These are phyloP conservation scores for Ophiostoma ulmi DNA, from an alignment of 2,329 filamentous ascomycete genomes.

Conservation along the genomic window DNA sequence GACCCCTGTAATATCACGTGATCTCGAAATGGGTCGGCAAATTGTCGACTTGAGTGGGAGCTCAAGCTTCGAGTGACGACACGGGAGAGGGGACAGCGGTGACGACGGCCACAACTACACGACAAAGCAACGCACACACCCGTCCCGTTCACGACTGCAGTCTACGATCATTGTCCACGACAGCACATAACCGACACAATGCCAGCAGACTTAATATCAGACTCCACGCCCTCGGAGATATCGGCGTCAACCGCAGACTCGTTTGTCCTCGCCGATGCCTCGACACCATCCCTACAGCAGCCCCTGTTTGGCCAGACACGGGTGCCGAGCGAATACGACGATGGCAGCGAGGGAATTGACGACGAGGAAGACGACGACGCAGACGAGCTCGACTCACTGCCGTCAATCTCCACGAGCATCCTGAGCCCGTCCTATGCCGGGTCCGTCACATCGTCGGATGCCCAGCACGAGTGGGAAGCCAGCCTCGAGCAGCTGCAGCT, in stretches of 20 bases:
- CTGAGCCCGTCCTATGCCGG: conserved; percentile 31
- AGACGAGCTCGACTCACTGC: conserved; percentile 59
- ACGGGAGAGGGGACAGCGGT: not conserved
- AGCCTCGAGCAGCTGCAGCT: conserved; percentile 91
- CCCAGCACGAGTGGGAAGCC: conserved; percentile 91
- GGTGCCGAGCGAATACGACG: not conserved
- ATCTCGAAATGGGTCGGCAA: not conserved
- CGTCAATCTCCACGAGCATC: conserved; percentile 52
- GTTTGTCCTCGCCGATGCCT: conserved; percentile 47
- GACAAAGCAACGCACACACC: not conserved
- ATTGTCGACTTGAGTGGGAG: conserved; percentile 2
- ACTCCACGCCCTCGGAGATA: conserved; percentile 15
- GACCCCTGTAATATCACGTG: conserved; percentile 3
- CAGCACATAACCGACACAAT: conserved; percentile 13
- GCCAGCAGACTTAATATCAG: conserved; percentile 22
- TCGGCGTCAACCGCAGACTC: conserved; percentile 41
- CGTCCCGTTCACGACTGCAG: not conserved
- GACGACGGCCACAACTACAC: conserved; percentile 12
- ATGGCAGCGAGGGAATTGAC: not conserved
- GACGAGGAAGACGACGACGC: conserved; percentile 39
- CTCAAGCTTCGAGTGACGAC: conserved; percentile 13
- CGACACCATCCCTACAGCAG: conserved; percentile 32
- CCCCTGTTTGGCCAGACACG: conserved; percentile 17
- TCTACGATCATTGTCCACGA: not conserved
- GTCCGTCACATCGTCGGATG: conserved; percentile 67